Base-by-base conservation (phyloP, 371 early-diverging fungal species). In the Mortierella sp. region DNA sequence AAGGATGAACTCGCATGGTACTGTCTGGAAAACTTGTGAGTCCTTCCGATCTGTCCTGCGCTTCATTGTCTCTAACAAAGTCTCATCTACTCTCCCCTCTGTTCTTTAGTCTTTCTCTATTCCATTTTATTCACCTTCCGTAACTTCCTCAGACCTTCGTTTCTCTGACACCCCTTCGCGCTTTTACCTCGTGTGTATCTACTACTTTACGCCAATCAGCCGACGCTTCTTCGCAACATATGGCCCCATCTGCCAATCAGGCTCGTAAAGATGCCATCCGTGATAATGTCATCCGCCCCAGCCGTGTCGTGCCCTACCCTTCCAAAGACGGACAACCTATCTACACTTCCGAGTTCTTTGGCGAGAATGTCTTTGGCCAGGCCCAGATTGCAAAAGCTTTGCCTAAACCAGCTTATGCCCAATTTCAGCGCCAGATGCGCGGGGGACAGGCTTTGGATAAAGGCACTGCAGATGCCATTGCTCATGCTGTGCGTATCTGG, bases 401-500 rank as follows among this genome's bases (percentile, higher is more conserved):
- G 39, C 98, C 98, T 65, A 97, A 97, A 87, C 95, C 97, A 26
- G 91, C 96, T 23, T 97, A 89, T 80, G 87, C 89, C 66, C 88
- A 86, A 59, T 98, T 97, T 82, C 70, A 92, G 46, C 89, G 93
- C 81, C 96, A 95, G 72, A 82, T 90, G 34, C 85, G 87, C 54
- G 97, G 98, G 55, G 90, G 93, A 42, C 86, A 88, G 54, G 86
- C 88, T 41, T 85, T 98, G 30, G 96, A 96, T 84, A 91, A 93
- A 76, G 82, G 87, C 26, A 97, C 97, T 9, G 95, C 96, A 28
- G 97, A 98, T 87, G 96, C 97, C 41, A 94, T 98, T 71, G 97
- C 97, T 19, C 97, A 98, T 82, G 97, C 97, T 23, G 97, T 91
- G 62, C 89, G 94, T 52, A 91, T 95, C 49, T 98, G 98, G 98